Conservation (phyloP, 2,329 filamentous ascomycete genomes). For the Pseudogymnoascus destructans region DNA sequence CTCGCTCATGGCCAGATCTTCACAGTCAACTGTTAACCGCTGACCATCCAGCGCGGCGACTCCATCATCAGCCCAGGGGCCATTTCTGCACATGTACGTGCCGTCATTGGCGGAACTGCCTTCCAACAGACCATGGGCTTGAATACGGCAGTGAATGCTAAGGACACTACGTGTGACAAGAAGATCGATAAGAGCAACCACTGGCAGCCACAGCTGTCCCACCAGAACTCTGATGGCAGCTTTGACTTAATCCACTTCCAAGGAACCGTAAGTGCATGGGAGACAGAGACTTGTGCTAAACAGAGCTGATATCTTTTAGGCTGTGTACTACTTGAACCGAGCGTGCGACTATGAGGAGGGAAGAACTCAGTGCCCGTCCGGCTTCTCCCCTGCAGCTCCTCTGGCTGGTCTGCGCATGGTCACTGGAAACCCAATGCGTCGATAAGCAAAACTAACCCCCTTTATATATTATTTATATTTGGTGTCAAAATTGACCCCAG, state of each 20-base stretch:
- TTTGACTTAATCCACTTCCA: slow-evolving; percentile 14
- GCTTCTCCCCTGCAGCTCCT: slow-evolving; percentile 10
- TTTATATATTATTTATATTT: not conserved
- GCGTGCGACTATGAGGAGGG: slow-evolving; percentile 10
- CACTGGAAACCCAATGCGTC: slow-evolving; percentile 16
- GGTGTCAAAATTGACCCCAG: not conserved
- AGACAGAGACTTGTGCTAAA: not conserved
- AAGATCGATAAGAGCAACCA: slow-evolving; percentile 17
- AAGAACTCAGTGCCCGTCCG: not conserved
- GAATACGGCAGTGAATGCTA: slow-evolving; percentile 11
- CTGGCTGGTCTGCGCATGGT: slow-evolving; percentile 18
- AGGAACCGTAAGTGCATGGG: slow-evolving; percentile 11
- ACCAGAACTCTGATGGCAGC: slow-evolving; percentile 13
- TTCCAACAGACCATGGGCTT: slow-evolving; percentile 17
- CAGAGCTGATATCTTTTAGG: slow-evolving; percentile 8
- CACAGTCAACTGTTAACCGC: slow-evolving; percentile 12
- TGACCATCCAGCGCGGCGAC: slow-evolving; percentile 13
- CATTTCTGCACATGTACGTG: slow-evolving; percentile 17
- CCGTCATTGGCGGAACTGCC: slow-evolving; percentile 19
- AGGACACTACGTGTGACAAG: slow-evolving; percentile 16
- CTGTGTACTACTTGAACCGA: slow-evolving; percentile 18
- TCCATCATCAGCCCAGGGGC: slow-evolving; percentile 17
- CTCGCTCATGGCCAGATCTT: slow-evolving; percentile 3
- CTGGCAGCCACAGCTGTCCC: slow-evolving; percentile 16
- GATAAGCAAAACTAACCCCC: not conserved